Percentiles rank a stretch among this genome's conserved stretches.
These are phyloP conservation scores for Colletotrichum lini DNA, from an alignment of 2,329 filamentous ascomycete genomes.

Conservation along the genomic window DNA sequence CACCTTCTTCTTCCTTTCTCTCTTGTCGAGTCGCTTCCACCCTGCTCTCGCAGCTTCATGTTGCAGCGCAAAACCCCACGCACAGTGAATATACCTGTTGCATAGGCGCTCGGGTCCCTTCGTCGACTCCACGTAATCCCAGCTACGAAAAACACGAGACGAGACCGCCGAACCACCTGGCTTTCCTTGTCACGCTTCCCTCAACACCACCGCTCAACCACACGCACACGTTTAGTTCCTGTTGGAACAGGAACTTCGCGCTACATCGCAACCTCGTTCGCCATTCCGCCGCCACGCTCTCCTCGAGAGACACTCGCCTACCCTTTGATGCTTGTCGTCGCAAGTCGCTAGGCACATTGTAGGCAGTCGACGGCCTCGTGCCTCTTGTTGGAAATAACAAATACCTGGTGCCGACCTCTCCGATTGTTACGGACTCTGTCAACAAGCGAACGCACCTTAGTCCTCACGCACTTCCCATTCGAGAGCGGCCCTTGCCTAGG, in stretches of 20 bases:
- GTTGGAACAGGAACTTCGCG: neutral
- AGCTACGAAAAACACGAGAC: constrained; percentile 38
- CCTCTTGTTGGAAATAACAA: constrained; percentile 41
- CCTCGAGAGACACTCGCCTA: constrained; percentile 5
- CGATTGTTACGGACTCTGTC: neutral
- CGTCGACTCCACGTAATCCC: constrained; percentile 32
- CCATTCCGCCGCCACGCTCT: neutral
- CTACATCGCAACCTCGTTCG: neutral
- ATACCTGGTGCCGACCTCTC: neutral
- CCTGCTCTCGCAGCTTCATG: neutral
- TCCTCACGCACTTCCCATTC: neutral
- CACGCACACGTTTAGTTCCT: neutral
- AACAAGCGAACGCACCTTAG: neutral
- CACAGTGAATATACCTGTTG: neutral
- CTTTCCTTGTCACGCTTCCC: constrained; percentile 11
- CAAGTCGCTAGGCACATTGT: constrained; percentile 51
- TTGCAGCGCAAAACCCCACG: neutral
- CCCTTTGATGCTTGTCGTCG: constrained; percentile 51
- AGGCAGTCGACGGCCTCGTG: constrained; percentile 46
- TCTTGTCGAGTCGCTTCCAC: constrained; percentile 5
- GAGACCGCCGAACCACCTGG: constrained; percentile 23
- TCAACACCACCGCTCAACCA: neutral
- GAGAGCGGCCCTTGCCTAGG: constrained; percentile 22
- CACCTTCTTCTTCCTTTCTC: constrained; percentile 27
- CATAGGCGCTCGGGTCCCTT: constrained; percentile 19